A percentile compares a stretch with the other conserved stretches of the same genome.
phyloP scores from a whole-genome alignment of 192 early-diverging fungal genomes.

The Cetraspora pellucida region DNA sequence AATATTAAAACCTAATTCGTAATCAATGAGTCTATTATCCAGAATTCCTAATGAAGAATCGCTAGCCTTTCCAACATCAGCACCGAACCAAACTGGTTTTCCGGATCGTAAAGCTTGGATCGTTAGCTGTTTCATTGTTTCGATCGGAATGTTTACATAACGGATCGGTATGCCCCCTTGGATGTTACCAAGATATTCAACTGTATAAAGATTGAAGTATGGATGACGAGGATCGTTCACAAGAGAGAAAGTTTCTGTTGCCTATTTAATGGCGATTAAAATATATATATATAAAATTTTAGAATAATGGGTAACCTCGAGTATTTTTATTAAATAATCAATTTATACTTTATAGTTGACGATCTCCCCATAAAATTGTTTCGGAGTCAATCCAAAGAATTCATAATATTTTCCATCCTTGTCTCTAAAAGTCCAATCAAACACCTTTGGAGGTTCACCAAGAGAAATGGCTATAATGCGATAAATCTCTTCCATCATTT shows the following conservation, averaged over 20 bases:
- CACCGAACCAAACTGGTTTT: constrained; percentile 77
- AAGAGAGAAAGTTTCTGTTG: constrained; percentile 63
- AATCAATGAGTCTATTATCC: constrained; percentile 66
- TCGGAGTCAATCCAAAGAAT: constrained; percentile 59
- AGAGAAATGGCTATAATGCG: constrained; percentile 70
- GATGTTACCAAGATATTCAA: constrained; percentile 74
- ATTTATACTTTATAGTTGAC: constrained; percentile 55
- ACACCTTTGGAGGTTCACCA: constrained; percentile 67
- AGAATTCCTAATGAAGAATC: constrained; percentile 58
- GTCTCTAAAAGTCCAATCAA: constrained; percentile 71
- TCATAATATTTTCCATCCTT: constrained; percentile 71
- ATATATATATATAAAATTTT: neutral
- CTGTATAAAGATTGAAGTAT: constrained; percentile 64
- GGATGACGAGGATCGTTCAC: constrained; percentile 77
- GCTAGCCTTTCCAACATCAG: constrained; percentile 71
- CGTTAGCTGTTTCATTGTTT: constrained; percentile 61
- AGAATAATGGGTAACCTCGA: neutral
- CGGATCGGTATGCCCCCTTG: constrained; percentile 65
- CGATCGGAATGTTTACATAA: constrained; percentile 65
- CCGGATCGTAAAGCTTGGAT: constrained; percentile 60
- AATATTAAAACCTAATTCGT: constrained; percentile 66
- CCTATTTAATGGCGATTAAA: constrained; percentile 42
- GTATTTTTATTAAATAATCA: neutral
- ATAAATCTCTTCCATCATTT: constrained; percentile 69
- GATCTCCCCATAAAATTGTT: constrained; percentile 62